Base-by-base conservation (phyloP, 73 alveolate genomes). In the Paramecium primaurelia region DNA sequence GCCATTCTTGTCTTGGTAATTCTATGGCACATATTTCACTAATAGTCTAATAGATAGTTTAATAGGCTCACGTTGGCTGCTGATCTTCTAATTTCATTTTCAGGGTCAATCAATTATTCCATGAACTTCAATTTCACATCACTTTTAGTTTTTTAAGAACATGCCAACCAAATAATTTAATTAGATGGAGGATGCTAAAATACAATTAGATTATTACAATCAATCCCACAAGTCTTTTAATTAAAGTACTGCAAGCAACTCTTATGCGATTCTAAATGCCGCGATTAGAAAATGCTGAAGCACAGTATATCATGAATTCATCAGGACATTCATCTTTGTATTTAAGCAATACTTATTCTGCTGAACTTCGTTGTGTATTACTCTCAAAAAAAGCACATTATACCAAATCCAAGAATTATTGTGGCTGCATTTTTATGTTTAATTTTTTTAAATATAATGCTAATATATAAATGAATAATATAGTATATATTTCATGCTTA, bases 21-120 rank as follows among this genome's bases (percentile, higher is more conserved):
- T 80, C 91, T n/a, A 45, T 42, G 11, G 91, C 91, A 36, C 77
- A 80, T 38, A 80, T 80, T 47, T 80, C 91, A 47, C 91, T 49
- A 22, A 80, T 80, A 32, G 75, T 49, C 91, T 80, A 38, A 26
- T 22, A 44, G 22, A 20, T 25, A n/a, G n/a, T 34, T 73, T 73
- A 73, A 73, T 73, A 25, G n/a, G 40, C 36, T 73, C 10, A 73
- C 87, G 10, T 73, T 73, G 38, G 87, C 87, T 73, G 87, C 87
- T 3, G 87, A 34, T 73, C 87, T 73, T 73, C 87, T 73, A 22
- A 73, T 73, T 12, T 73, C 87, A 22, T 37, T 40, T 73, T 73
- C 87, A 30, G 58, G 59, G 40, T 73, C 87, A 16, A 73, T 38
- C 36, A 73, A 73, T 37, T 73, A 73, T 37, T 73, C 68, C 59